A percentile compares a stretch with the other conserved stretches of the same genome.
Evolutionary conservation across 148 eudicot species (phyloP).

Genomic region (Camellia japonica): DNA sequence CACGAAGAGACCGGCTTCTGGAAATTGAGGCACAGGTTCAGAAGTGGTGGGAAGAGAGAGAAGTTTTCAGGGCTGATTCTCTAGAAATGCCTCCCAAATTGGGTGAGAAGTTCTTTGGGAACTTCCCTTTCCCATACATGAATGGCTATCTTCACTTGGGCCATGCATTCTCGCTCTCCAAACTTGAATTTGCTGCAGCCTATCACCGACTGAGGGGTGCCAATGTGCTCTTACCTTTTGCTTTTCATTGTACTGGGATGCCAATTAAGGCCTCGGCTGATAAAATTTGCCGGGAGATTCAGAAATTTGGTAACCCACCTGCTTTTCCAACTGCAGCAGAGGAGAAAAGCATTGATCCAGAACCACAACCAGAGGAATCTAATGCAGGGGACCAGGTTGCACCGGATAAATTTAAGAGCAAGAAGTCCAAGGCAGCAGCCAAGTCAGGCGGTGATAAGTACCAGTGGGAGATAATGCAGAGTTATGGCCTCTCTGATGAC

Average conservation of each 20-base stretch:
- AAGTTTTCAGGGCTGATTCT: conserved; percentile 61
- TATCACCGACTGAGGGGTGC: conserved; percentile 85
- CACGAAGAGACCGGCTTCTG: conserved; percentile 68
- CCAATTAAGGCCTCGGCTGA: conserved; percentile 96
- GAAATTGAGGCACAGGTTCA: conserved; percentile 63
- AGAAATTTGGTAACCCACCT: conserved; percentile 83
- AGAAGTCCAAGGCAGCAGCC: conserved; percentile 80
- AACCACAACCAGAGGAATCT: conserved; percentile 35
- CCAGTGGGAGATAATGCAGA: conserved; percentile 94
- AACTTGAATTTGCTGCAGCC: conserved; percentile 88
- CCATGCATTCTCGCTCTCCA: conserved; percentile 86
- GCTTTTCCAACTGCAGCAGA: conserved; percentile 55
- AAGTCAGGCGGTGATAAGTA: conserved; percentile 69
- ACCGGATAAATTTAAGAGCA: conserved; percentile 74
- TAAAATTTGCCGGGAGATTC: conserved; percentile 65
- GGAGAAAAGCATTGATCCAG: conserved; percentile 35
- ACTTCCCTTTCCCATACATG: conserved; percentile 95
- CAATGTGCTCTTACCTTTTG: conserved; percentile 87
- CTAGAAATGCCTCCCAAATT: conserved; percentile 48
- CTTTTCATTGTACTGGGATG: conserved; percentile 92
- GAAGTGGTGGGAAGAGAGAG: conserved; percentile 60
- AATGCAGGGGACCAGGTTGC: conserved; percentile 25
- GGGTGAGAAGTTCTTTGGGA: conserved; percentile 85
- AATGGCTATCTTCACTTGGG: conserved; percentile 87
- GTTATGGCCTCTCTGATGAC: conserved; percentile 70